Percentiles rank a stretch among this genome's conserved stretches.
These are phyloP conservation scores for Cryptosporidium ubiquitum DNA, from an alignment of 169 alveolate species.

Conservation along the genomic window DNA sequence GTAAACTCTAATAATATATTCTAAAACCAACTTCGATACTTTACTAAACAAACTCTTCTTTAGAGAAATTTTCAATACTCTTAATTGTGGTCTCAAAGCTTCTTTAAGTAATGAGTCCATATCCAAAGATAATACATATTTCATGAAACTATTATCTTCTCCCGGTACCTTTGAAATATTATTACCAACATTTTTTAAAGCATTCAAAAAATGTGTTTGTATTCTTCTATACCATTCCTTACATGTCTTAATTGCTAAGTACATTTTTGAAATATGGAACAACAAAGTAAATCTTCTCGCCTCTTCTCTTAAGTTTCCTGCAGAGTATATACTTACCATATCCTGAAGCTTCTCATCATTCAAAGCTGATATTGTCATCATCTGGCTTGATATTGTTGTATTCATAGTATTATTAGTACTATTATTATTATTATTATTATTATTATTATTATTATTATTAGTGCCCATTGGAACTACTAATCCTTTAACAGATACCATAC, in stretches of 20 bases:
- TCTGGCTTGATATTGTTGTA: neutral
- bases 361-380: neutral
- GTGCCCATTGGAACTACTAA: neutral
- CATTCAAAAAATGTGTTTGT: conserved; percentile 24
- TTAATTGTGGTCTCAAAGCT: conserved; percentile 50
- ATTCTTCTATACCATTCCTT: conserved; percentile 43
- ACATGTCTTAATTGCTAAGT: conserved; percentile 32
- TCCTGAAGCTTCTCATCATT: neutral
- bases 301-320: conserved; percentile 48
- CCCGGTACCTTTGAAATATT: neutral
- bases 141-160: neutral
- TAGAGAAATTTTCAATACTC: conserved; percentile 59
- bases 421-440: neutral
- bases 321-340: neutral
- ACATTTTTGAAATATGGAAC: conserved; percentile 23
- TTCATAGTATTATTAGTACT: neutral
- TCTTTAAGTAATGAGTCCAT: conserved; percentile 54
- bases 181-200: neutral
- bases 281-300: conserved; percentile 49
- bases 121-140: conserved; percentile 39
- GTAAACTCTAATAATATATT: conserved; percentile 27
- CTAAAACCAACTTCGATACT: conserved; percentile 44
- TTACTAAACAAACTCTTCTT: conserved; percentile 45
- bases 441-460: neutral
- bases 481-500: neutral